Evolutionary conservation across 1,284 basidiomycete species (phyloP), one percentile per base, ranked within the genome.

Genomic region (Sporisorium reilianum): DNA sequence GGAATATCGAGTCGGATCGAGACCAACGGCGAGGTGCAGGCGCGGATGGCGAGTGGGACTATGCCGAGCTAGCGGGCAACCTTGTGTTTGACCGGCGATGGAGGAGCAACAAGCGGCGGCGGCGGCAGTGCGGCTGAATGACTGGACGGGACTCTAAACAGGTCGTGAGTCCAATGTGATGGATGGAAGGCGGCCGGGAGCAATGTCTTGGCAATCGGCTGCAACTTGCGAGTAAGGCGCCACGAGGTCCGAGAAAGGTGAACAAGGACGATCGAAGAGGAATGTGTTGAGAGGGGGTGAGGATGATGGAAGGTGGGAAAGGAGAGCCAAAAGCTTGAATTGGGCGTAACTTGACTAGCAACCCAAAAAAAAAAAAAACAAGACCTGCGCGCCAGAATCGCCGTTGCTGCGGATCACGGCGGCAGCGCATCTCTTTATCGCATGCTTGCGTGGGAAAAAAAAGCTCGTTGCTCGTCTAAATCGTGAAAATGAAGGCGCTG

Each of bases 241-340:
- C 55, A 55, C 46, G 54, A 30, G 40, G 42, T n/a, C n/a, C n/a
- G 32, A 14, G 18, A 50, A 46, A 41, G 25, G 14, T 34, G 22
- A 41, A 34, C 44, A 18, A 22, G 40, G 26, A 18, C 34, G 25
- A 23, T 23, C 20, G 22, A 41, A 41, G 52, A 41, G 51, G 52
- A 42, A 49, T 55, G 59, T 55, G 53, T 50, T 20, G 22, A 41
- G 38, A 42, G 16, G 22, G 22, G 45, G 28, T 50, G 51, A 30
- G 26, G 66, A 64, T 69, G 66, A 64, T 69, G 66, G 66, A 69
- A 56, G 61, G 60, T 59, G 60, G 66, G 66, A 69, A 63, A 46
- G 51, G 38, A 55, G 36, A 5, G 9, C 36, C 16, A 38, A 45
- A 28, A 50, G 42, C 32, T 28, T 20, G 42, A 36, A 30, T 65